These are phyloP conservation scores for Chaetomium globosum DNA, from an alignment of 2,329 filamentous ascomycete genomes.

Conservation along the genomic window DNA sequence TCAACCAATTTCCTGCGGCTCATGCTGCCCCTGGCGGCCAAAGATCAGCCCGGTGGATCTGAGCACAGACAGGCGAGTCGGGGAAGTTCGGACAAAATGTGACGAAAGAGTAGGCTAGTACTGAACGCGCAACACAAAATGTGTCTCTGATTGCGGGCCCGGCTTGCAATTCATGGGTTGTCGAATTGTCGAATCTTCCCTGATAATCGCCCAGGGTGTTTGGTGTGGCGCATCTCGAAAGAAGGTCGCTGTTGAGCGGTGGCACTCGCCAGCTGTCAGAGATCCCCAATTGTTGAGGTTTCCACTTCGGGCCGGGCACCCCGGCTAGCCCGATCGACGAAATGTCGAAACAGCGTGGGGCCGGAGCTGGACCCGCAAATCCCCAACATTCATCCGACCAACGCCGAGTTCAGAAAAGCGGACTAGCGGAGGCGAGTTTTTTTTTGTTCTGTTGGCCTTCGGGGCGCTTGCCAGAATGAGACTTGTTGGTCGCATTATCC, in stretches of 20 bases:
- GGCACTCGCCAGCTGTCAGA: conserved; percentile 8
- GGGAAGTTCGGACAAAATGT: conserved; percentile 15
- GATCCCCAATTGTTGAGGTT: conserved; percentile 38
- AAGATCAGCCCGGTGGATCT: conserved; percentile 30
- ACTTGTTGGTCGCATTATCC: background rate
- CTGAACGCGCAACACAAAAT: background rate
- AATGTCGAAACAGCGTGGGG: conserved; percentile 24
- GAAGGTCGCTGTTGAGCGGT: conserved; percentile 10
- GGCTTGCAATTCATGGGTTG: background rate
- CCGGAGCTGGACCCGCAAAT: conserved; percentile 44
- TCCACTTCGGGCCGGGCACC: conserved; percentile 26
- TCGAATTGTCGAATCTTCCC: background rate
- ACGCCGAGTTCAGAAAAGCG: conserved; percentile 20
- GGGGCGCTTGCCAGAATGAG: background rate
- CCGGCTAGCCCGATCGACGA: conserved; percentile 26
- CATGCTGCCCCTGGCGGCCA: conserved; percentile 19
- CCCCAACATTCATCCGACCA: conserved; percentile 50
- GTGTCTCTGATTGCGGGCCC: background rate
- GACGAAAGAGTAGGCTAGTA: background rate
- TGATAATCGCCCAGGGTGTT: background rate
- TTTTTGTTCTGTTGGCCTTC: background rate
- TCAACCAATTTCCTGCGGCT: conserved; percentile 34
- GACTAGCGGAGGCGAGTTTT: conserved; percentile 9
- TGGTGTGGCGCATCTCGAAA: background rate
- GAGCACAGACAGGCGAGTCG: conserved; percentile 11